A percentile compares a stretch with the other conserved stretches of the same genome.
Evolutionary conservation across 208 protist species (phyloP).

Genomic region (Trypanosoma boissoni): DNA sequence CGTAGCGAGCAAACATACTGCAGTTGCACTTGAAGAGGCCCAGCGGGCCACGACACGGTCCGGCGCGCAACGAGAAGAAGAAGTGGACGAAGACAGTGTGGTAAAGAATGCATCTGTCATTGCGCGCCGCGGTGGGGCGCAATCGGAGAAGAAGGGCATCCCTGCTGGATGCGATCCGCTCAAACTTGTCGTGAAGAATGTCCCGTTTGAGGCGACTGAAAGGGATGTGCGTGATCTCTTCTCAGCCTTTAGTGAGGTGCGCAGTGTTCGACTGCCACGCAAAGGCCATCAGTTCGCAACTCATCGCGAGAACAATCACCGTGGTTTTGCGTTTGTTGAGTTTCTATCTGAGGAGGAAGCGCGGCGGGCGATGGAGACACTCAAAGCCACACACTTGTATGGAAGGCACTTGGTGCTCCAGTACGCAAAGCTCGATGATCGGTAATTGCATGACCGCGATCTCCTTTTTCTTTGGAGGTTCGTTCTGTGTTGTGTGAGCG

Average conservation of each 20-base stretch:
- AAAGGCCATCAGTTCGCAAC: slow-evolving; percentile 87
- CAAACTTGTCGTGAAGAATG: slow-evolving; percentile 97
- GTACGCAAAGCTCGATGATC: slow-evolving; percentile 92
- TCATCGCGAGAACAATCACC: slow-evolving; percentile 87
- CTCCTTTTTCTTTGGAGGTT: neutral
- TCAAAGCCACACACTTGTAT: slow-evolving; percentile 96
- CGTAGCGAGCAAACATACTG: slow-evolving; percentile 69
- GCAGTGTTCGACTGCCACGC: slow-evolving; percentile 94
- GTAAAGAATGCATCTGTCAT: slow-evolving; percentile 20
- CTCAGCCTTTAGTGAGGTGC: slow-evolving; percentile 94
- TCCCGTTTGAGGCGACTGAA: slow-evolving; percentile 97
- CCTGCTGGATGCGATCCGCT: slow-evolving; percentile 81
- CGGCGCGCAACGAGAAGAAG: slow-evolving; percentile 1
- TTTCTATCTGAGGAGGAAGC: slow-evolving; percentile 96
- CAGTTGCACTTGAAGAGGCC: slow-evolving; percentile 10
- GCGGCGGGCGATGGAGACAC: slow-evolving; percentile 86
- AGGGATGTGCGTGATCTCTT: slow-evolving; percentile 97
- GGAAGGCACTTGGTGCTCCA: slow-evolving; percentile 96
- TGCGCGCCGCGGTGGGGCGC: slow-evolving; percentile 2
- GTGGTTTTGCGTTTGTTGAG: slow-evolving; percentile 99
- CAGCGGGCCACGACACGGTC: neutral
- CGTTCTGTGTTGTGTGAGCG: no score
- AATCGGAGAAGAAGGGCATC: slow-evolving; percentile 4
- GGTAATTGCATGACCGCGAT: neutral
- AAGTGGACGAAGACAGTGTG: slow-evolving; percentile 25